A percentile compares a stretch with the other conserved stretches of the same genome.
These are phyloP conservation scores for Stevia rebaudiana DNA, from an alignment of 140 eudicot species.

Conservation along the genomic window DNA sequence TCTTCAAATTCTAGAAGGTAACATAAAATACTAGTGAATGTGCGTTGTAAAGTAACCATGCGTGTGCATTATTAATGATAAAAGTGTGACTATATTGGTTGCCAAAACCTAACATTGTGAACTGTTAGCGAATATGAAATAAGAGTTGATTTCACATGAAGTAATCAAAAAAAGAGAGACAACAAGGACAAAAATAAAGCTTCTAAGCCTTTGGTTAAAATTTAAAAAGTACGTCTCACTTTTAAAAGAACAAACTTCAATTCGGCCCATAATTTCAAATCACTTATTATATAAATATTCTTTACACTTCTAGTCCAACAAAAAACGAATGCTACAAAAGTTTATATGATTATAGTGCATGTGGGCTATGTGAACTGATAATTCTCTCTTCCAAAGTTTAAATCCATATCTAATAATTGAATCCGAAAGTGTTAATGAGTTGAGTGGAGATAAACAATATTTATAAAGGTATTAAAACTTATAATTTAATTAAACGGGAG, in stretches of 20 bases:
- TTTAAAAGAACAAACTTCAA: conserved; percentile 17
- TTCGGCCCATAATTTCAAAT: conserved; percentile 15
- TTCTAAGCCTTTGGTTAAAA: conserved; percentile 11
- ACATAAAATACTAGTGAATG: conserved; percentile 25
- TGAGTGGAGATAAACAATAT: too few species aligned
- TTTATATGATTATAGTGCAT: not conserved
- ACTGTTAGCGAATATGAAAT: conserved; percentile 18
- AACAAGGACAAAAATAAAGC: conserved; percentile 22
- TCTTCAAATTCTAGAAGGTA: conserved; percentile 27
- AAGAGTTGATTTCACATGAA: conserved; percentile 22
- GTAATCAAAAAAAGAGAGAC: conserved; percentile 30
- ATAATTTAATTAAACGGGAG: too few species aligned
- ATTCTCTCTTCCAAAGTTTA: too few species aligned
- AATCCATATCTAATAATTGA: too few species aligned
- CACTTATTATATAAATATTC: conserved; percentile 13
- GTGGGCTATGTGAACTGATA: not conserved
- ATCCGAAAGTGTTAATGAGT: too few species aligned
- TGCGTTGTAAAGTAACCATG: conserved; percentile 28
- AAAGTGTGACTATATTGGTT: conserved; percentile 15
- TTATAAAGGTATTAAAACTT: too few species aligned
- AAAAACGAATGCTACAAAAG: conserved; percentile 10
- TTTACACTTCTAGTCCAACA: not conserved
- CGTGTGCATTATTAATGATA: conserved; percentile 17
- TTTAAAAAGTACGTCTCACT: conserved; percentile 19
- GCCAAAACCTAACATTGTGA: conserved; percentile 27